phyloP scores from a whole-genome alignment of 768 basidiomycete species.

The Tulasnella sp. region DNA sequence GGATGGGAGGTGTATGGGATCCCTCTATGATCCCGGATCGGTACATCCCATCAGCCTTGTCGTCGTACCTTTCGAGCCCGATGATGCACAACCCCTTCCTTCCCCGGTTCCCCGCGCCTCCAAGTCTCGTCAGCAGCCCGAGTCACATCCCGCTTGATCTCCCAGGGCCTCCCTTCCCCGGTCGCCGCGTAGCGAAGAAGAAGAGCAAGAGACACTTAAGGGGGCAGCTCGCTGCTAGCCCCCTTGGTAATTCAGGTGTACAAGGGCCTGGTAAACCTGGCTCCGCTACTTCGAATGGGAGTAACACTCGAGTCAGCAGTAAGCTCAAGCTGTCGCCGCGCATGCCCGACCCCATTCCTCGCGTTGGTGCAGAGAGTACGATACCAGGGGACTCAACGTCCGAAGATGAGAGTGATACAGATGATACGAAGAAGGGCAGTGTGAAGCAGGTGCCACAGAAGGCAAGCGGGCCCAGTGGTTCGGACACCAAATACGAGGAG shows the following conservation, averaged over 20 bases:
- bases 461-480: neutral
- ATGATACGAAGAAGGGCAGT: conserved; percentile 10
- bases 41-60: conserved; percentile 12
- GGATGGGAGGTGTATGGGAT: neutral
- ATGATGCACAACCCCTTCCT: conserved; percentile 16
- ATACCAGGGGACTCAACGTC: conserved; percentile 13
- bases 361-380: conserved; percentile 13
- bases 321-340: neutral
- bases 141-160: neutral
- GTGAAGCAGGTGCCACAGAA: neutral
- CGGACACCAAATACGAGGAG: neutral
- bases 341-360: conserved; percentile 1
- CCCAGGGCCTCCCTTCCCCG: neutral
- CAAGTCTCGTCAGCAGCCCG: neutral
- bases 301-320: neutral
- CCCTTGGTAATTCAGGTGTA: neutral
- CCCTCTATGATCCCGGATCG: conserved; percentile 13
- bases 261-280: neutral
- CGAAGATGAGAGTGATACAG: conserved; percentile 11
- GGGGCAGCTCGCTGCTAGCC: neutral
- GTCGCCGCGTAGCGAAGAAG: conserved; percentile 1
- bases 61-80: conserved; percentile 15
- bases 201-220: conserved; percentile 9
- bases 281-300: no score
- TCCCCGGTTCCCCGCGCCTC: conserved; percentile 13